Percentiles rank a stretch among this genome's conserved stretches.
These are phyloP conservation scores for Porodaedalea pini DNA, from an alignment of 1,284 basidiomycete genomes.

Conservation along the genomic window DNA sequence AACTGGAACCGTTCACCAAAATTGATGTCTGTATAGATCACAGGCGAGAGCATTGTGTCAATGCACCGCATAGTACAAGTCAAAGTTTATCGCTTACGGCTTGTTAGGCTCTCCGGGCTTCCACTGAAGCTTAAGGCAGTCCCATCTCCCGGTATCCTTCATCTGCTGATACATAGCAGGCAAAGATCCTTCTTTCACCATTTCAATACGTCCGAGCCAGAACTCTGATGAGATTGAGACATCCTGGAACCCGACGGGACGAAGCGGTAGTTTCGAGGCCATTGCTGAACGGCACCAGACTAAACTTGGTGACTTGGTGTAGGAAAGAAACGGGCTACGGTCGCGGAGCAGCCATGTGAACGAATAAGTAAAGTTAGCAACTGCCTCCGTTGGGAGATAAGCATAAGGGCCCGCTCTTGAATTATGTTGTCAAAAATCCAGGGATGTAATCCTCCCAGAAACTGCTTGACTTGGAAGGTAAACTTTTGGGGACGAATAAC, in stretches of 20 bases:
- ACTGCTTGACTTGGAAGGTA: no score
- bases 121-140: conserved; percentile 26
- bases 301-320: not conserved
- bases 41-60: no score
- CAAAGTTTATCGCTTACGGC: conserved; percentile 22
- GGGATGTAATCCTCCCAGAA: no score
- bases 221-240: conserved; percentile 22
- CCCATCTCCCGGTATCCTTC: conserved; percentile 27
- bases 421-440: not conserved
- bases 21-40: conserved; percentile 22
- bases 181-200: conserved; percentile 19
- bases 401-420: not conserved
- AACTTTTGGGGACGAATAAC: no score
- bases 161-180: conserved; percentile 25
- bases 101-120: conserved; percentile 26
- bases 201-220: conserved; percentile 21
- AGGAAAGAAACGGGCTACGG: no score
- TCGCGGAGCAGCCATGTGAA: no score
- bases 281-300: no score
- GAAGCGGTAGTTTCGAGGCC: not conserved
- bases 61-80: no score
- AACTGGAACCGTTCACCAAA: conserved; percentile 21
- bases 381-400: not conserved
- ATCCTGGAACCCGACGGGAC: conserved; percentile 11
- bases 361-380: not conserved